Conservation (phyloP, 169 alveolate species). For the Plasmodium vivax region DNA sequence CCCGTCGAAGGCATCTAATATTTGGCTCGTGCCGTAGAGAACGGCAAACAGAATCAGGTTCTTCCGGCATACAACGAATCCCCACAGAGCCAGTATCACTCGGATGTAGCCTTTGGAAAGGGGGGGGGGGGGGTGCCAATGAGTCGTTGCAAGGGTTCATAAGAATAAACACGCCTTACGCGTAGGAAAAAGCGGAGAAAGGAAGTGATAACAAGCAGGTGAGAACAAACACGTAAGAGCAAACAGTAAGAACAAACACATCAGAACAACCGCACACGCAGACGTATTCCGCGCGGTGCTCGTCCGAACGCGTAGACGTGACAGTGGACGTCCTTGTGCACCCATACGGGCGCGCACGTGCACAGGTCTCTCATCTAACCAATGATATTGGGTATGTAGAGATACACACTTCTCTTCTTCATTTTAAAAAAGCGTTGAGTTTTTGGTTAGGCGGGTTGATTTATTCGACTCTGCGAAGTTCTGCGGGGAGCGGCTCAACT, state of each 20-base stretch:
- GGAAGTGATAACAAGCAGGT: too few species aligned
- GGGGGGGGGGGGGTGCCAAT: not conserved
- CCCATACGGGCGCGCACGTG: not conserved
- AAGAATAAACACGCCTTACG: not conserved
- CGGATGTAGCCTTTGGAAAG: conserved; percentile 55
- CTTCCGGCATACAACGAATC: conserved; percentile 15
- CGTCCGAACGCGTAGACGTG: not conserved
- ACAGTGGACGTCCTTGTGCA: not conserved
- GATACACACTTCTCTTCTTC: conserved; percentile 28
- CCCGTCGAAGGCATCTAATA: conserved; percentile 65
- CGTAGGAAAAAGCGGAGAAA: not conserved
- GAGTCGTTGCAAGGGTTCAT: not conserved
- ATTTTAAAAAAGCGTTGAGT: not conserved
- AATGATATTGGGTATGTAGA: conserved; percentile 69
- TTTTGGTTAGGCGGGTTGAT: not conserved
- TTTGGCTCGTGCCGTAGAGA: conserved; percentile 47
- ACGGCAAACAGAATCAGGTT: conserved; percentile 18
- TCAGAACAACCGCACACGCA: not conserved
- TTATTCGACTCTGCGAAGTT: not conserved
- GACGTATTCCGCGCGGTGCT: not conserved
- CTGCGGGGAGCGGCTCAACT: not conserved
- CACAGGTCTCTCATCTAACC: conserved; percentile 28
- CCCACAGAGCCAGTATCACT: conserved; percentile 29
- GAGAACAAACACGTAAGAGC: too few species aligned
- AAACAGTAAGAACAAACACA: not conserved